These are phyloP conservation scores for Pinguiococcus pyrenoidosus DNA, from an alignment of 108 stramenopile genomes.

Conservation along the genomic window DNA sequence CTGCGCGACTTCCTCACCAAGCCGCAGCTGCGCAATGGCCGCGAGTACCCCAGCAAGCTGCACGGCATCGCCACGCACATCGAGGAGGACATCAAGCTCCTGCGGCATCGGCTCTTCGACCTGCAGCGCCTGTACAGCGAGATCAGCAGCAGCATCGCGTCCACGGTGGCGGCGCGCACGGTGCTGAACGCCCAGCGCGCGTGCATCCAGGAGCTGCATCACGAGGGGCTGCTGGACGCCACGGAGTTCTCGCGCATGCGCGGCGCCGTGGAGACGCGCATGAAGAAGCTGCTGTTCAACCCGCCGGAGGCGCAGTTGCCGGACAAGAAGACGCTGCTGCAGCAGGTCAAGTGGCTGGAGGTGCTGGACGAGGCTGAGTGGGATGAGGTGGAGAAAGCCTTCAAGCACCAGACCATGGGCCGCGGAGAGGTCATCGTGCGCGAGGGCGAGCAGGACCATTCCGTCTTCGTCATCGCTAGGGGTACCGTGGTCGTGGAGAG, in stretches of 20 bases:
- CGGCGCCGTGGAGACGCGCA: slow-evolving; percentile 13
- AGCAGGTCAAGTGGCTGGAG: slow-evolving; percentile 15
- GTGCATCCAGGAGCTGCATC: slow-evolving; percentile 6
- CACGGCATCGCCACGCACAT: slow-evolving; percentile 3
- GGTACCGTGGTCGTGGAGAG: slow-evolving; percentile 16
- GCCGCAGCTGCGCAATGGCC: too few species aligned
- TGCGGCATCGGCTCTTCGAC: slow-evolving; percentile 6
- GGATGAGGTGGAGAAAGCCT: neutral
- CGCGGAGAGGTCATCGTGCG: slow-evolving; percentile 6
- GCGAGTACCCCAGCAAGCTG: neutral
- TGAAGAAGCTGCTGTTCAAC: slow-evolving; percentile 15
- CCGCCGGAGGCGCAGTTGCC: slow-evolving; percentile 17
- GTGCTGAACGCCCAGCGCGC: slow-evolving; percentile 18
- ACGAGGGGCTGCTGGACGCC: slow-evolving; percentile 19
- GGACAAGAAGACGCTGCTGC: slow-evolving; percentile 15
- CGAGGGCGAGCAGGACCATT: slow-evolving; percentile 7
- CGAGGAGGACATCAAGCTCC: slow-evolving; percentile 13
- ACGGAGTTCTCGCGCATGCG: slow-evolving; percentile 1
- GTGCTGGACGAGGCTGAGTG: neutral
- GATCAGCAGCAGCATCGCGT: slow-evolving; percentile 14
- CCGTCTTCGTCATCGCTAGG: slow-evolving; percentile 14
- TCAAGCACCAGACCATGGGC: slow-evolving; percentile 8
- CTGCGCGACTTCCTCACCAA: slow-evolving; percentile 1
- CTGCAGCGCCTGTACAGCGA: slow-evolving; percentile 17
- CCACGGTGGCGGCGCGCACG: slow-evolving; percentile 9